phyloP scores from a whole-genome alignment of 163 green algal species.

The Scenedesmus sp. region DNA sequence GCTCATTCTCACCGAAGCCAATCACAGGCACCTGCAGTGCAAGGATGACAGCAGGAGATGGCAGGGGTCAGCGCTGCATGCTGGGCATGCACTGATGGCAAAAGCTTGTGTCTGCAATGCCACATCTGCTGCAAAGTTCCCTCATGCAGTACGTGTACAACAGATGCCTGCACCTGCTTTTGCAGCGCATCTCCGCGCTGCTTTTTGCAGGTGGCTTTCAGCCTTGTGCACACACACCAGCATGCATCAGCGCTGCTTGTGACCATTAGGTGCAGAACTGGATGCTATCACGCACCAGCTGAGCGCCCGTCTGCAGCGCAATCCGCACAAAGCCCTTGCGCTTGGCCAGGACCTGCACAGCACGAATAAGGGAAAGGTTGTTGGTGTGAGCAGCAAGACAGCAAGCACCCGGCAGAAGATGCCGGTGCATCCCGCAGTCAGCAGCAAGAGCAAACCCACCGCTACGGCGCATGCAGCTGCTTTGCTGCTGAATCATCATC shows the following conservation, averaged over 20 bases:
- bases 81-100: too few relatives aligned
- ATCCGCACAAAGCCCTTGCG: constrained; percentile 76
- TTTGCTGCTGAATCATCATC: background rate
- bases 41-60: background rate
- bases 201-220: too few relatives aligned
- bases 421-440: background rate
- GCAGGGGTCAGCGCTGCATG: too few relatives aligned
- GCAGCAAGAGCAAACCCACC: background rate
- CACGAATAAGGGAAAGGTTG: background rate
- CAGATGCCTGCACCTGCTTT: background rate
- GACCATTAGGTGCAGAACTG: too few relatives aligned
- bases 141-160: background rate
- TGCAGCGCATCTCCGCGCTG: too few relatives aligned
- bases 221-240: background rate
- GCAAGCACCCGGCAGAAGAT: background rate
- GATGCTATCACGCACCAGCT: constrained; percentile 55
- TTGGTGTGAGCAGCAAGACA: background rate
- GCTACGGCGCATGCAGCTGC: background rate
- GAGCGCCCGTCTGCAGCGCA: constrained; percentile 73
- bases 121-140: background rate
- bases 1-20: constrained; percentile 77
- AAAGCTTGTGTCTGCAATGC: too few relatives aligned
- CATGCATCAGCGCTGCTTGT: background rate
- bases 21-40: constrained; percentile 67
- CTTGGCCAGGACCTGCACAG: constrained; percentile 61